Evolutionary conservation across 768 basidiomycete species (phyloP), one percentile per base, ranked within the genome.

Genomic region (Cubamyces sp.): DNA sequence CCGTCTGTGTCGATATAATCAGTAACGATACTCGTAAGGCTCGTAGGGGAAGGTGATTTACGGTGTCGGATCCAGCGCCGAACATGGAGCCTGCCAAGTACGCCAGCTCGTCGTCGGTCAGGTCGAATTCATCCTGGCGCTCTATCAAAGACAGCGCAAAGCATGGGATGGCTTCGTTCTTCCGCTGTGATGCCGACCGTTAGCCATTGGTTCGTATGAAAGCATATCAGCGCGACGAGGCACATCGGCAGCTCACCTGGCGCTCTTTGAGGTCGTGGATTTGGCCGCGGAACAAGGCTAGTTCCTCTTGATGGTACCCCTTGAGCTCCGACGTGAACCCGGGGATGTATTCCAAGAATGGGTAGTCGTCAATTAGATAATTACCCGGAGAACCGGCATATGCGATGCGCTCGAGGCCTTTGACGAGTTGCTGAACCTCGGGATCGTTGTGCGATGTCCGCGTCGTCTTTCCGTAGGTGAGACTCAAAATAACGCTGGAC

Each of bases 281-380:
- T 60, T 76, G 76, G 0, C 70, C 60, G 11, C 64, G 40, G 56
- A 74, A 80, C 37, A 79, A 61, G 1, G 48, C 64, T 15, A 76
- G 68, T 61, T 80, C 79, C 45, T 79, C 75, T 30, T 64, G 16
- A 63, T 88, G 87, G 51, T 84, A 86, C 3, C 76, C 71, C 57
- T 81, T 76, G 11, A 90, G 74, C 60, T 85, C 80, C n/a, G 79
- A 78, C 4, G 85, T 73, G 64, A 87, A 88, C 18, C 84, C 85
- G 1, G 89, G 88, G 21, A 90, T 70, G 68, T 69, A 57, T 37
- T 70, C 71, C 19, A 80, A 62, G 58, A 76, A 62, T 0, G 80
- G 78, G 55, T 70, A 75, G 25, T 42, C 67, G 41, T 81, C 79
- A 18, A 79, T 69, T 18, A 74, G 51, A 43, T 74, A 59, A 11